Evolutionary conservation across 2,329 filamentous ascomycete genomes (phyloP).

Genomic region (Colletotrichum shisoi): DNA sequence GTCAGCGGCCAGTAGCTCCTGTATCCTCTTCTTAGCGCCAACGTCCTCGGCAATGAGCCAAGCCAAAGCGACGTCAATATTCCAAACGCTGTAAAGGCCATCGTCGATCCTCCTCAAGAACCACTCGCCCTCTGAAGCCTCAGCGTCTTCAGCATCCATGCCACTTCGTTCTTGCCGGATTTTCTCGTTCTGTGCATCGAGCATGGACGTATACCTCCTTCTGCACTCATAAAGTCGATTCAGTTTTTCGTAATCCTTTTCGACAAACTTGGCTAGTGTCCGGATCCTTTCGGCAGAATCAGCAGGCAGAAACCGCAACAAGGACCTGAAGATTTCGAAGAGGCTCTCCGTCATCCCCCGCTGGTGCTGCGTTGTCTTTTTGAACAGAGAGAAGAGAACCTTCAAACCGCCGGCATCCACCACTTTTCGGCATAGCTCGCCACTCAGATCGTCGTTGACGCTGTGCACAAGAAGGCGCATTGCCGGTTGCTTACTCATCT

Average conservation of each 20-base stretch:
- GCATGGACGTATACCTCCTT: slow-evolving; percentile 70
- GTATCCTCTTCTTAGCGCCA: slow-evolving; percentile 73
- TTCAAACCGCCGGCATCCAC: slow-evolving; percentile 88
- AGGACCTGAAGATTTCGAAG: slow-evolving; percentile 81
- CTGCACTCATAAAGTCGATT: slow-evolving; percentile 74
- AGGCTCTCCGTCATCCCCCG: slow-evolving; percentile 65
- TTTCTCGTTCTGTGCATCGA: slow-evolving; percentile 68
- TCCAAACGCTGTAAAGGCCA: slow-evolving; percentile 83
- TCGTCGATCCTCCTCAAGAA: slow-evolving; percentile 80
- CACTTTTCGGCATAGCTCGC: slow-evolving; percentile 74
- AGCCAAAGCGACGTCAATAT: slow-evolving; percentile 82
- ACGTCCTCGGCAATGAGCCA: slow-evolving; percentile 92
- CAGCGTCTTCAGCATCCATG: slow-evolving; percentile 61
- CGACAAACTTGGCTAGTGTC: slow-evolving; percentile 90
- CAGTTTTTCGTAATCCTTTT: slow-evolving; percentile 91
- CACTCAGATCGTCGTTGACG: slow-evolving; percentile 58
- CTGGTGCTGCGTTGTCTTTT: slow-evolving; percentile 66
- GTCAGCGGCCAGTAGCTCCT: slow-evolving; percentile 69
- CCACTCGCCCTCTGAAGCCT: slow-evolving; percentile 72
- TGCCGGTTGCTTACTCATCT: slow-evolving; percentile 79
- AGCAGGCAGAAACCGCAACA: slow-evolving; percentile 80
- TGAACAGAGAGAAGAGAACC: slow-evolving; percentile 84
- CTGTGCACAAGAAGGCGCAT: slow-evolving; percentile 87
- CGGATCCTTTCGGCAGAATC: slow-evolving; percentile 82
- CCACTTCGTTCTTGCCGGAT: slow-evolving; percentile 57